Conservation (phyloP, 495 filamentous ascomycete species). For the Penicillium lividum region DNA sequence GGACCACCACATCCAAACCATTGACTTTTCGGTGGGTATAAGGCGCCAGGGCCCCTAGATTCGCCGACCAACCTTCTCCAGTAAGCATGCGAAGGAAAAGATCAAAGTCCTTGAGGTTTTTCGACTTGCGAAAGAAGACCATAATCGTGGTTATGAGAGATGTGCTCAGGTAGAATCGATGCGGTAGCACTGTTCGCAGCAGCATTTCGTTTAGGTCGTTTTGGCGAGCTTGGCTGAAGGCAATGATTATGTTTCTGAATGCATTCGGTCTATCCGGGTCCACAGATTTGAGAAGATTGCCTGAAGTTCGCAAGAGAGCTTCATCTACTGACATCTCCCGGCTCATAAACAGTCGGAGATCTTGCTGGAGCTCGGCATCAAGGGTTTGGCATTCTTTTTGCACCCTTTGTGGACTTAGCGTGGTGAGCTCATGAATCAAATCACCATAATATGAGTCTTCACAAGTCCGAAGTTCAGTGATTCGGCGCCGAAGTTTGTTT, state of each 20-base stretch:
- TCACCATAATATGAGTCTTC: slow-evolving; percentile 29
- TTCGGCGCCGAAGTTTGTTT: slow-evolving; percentile 32
- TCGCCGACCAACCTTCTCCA: slow-evolving; percentile 39
- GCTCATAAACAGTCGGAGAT: slow-evolving; percentile 34
- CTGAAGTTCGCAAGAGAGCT: slow-evolving; percentile 37
- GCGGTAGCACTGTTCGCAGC: slow-evolving; percentile 40
- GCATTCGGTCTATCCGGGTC: slow-evolving; percentile 41
- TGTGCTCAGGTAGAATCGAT: slow-evolving; percentile 38
- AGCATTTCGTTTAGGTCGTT: slow-evolving; percentile 45
- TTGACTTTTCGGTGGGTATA: slow-evolving; percentile 24
- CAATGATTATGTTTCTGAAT: slow-evolving; percentile 36
- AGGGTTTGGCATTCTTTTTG: slow-evolving; percentile 23
- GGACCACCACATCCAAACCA: slow-evolving; percentile 39
- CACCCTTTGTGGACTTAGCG: slow-evolving; percentile 14
- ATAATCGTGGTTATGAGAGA: slow-evolving; percentile 41
- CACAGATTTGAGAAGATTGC: slow-evolving; percentile 34
- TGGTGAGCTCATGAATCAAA: slow-evolving; percentile 25
- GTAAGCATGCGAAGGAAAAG: slow-evolving; percentile 43
- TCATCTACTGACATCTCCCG: slow-evolving; percentile 40
- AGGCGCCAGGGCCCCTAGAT: slow-evolving; percentile 32
- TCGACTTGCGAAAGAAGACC: slow-evolving; percentile 42
- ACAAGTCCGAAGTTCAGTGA: slow-evolving; percentile 29
- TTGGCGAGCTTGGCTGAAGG: slow-evolving; percentile 43
- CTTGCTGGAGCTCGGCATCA: slow-evolving; percentile 32
- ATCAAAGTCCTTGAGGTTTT: slow-evolving; percentile 47